Base-by-base conservation (phyloP, 306 rosid species). In the Vachellia pachyceras region DNA sequence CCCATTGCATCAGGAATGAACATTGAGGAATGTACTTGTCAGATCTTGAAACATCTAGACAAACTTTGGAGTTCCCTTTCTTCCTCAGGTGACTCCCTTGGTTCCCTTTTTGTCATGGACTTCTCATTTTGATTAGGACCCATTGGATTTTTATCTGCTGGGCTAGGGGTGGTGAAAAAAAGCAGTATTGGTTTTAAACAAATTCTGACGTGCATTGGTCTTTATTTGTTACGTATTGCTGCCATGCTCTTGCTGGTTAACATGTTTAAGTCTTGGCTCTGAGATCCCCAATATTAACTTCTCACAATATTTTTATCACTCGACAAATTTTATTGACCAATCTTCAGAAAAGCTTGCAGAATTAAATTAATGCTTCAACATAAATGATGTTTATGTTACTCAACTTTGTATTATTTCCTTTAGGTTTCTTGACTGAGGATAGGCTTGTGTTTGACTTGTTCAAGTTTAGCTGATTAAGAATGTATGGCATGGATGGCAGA, bases 11-110 rank as follows among this genome's bases (percentile, higher is more conserved):
- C 93, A 68, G 94, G 95, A 83, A 84, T 91, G 90, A 88, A 90
- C 89, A 88, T 95, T 83, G 97, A 91, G 75, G 89, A 95, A 80
- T 92, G 97, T 86, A 89, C 93, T 84, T 89, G 95, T 81, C 94
- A 91, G 85, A 92, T 95, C 85, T 86, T 95, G 77, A 91, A 88
- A 86, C 93, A 91, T 88, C 87, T 95, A 61, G 95, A 90, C 79
- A 93, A 91, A 83, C 83, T 86, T 75, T 95, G 99, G 99, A 87
- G 84, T 73, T 88, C 93, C 79, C 88, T 95, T 82, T 91, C 99
- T 75, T 79, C 90, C 14, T 85, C 97, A 88, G 99, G 99, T 91
- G 81, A 77, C 76, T 86, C 85, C 65, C 78, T 50, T 33, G 54
- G 78, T 67, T 64, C 46, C 22, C 14, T 42, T 83, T 72, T 52